Evolutionary conservation across 768 basidiomycete species (phyloP), one percentile per base, ranked within the genome.

Genomic region (Collybia sp.): DNA sequence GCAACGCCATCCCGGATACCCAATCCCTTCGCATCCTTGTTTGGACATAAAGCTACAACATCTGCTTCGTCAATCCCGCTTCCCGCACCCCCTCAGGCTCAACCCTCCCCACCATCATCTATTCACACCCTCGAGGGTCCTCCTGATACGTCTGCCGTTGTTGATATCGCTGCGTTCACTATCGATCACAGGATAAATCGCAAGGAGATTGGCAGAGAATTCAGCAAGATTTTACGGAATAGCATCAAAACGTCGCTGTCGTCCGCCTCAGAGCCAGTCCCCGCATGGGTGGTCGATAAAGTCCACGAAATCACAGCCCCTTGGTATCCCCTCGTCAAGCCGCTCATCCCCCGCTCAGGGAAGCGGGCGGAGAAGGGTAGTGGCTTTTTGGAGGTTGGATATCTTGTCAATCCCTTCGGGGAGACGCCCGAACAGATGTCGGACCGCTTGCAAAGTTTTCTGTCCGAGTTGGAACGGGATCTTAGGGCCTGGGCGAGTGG

Each of bases 11-110:
- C 80, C 0, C 73, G 87, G 0, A 71, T 90, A 10, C 62, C 76
- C 19, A 86, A 85, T 54, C 83, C 89, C 0, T 93, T 93, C 53
- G 84, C 88, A 0, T 84, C 85, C 1, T 72, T 93, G n/a, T 91
- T 90, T 54, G 86, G 82, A 5, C 35, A 37, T 34, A 64, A 57
- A 12, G 51, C 60, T 15, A 67, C 56, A 47, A 57, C 55, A 46
- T 57, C 56, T 17, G 57, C 65, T 8, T 62, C 61, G 20, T 53
- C 56, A 10, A 63, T 43, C 50, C 64, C 53, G 54, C 61, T 43
- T 34, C 55, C 12, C 32, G 62, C 1, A 50, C 60, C 15, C 42
- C 57, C 19, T 50, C 69, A 19, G 52, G 65, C 1, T 46, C 71
- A 1, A 39, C 58, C 49, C 47, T 64, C 49, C 44, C 69, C 51